Conservation (phyloP, 2,329 filamentous ascomycete species). For the Parasarocladium wereldwijsianum region DNA sequence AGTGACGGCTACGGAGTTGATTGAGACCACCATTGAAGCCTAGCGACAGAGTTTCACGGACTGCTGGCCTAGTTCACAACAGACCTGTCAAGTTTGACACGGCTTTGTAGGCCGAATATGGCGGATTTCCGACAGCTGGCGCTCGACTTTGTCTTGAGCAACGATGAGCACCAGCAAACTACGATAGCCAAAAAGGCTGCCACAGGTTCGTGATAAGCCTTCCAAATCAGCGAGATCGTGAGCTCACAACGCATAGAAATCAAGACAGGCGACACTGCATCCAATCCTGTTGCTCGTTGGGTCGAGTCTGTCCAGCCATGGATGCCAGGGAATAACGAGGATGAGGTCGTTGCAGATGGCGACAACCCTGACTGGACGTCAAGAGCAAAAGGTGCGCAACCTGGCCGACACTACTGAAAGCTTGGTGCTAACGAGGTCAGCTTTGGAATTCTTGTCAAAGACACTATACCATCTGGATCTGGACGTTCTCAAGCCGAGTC, state of each 20-base stretch:
- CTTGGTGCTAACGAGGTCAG: conserved; percentile 14
- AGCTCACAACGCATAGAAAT: conserved; percentile 22
- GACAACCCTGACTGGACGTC: conserved; percentile 35
- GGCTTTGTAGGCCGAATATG: conserved; percentile 23
- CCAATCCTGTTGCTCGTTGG: conserved; percentile 36
- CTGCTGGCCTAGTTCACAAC: too few relatives aligned
- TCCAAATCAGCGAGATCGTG: not conserved
- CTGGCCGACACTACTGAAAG: not conserved
- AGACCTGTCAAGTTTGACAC: too few relatives aligned
- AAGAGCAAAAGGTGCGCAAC: conserved; percentile 31
- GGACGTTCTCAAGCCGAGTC: conserved; percentile 31
- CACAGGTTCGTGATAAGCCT: conserved; percentile 15
- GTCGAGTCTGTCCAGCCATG: conserved; percentile 39
- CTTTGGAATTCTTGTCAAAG: conserved; percentile 39
- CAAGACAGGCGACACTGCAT: conserved; percentile 24
- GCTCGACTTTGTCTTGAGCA: conserved; percentile 37
- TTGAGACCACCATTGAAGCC: too few relatives aligned
- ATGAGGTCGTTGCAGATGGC: conserved; percentile 23
- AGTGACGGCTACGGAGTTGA: too few relatives aligned
- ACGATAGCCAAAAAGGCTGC: conserved; percentile 31
- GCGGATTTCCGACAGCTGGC: conserved; percentile 36
- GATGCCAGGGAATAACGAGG: conserved; percentile 29
- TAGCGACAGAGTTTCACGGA: too few relatives aligned
- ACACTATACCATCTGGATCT: conserved; percentile 34
- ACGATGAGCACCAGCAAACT: conserved; percentile 25